A percentile compares a stretch with the other conserved stretches of the same genome.
phyloP scores from a whole-genome alignment of 2,329 filamentous ascomycete species.

The Epichloe festucae region DNA sequence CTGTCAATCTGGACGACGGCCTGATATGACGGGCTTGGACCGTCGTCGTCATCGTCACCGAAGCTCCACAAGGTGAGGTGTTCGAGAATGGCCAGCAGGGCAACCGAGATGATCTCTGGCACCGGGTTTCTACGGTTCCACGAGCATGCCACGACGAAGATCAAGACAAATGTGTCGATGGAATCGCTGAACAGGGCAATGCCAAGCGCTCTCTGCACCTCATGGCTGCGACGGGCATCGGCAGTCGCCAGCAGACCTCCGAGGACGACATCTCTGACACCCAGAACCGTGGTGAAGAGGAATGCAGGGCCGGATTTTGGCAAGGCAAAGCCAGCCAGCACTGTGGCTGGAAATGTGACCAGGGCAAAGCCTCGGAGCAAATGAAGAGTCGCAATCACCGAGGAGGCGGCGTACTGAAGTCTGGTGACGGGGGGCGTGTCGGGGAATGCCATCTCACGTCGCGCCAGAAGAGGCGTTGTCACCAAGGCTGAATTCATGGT shows the following conservation, averaged over 20 bases:
- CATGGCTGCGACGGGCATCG: slow-evolving; percentile 11
- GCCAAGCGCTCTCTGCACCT: slow-evolving; percentile 18
- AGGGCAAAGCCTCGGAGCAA: slow-evolving; percentile 16
- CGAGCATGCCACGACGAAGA: slow-evolving; percentile 21
- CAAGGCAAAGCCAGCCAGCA: slow-evolving; percentile 18
- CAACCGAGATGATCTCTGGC: slow-evolving; percentile 16
- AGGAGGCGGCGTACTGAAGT: slow-evolving; percentile 13
- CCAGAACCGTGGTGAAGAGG: slow-evolving; percentile 19
- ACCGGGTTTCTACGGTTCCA: slow-evolving; percentile 17
- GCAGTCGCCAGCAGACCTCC: slow-evolving; percentile 17
- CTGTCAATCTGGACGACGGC: slow-evolving; percentile 4
- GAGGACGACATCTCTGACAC: slow-evolving; percentile 19
- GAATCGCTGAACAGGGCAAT: slow-evolving; percentile 20
- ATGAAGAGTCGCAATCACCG: slow-evolving; percentile 14
- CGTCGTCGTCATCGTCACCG: slow-evolving; percentile 14
- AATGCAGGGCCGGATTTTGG: slow-evolving; percentile 14
- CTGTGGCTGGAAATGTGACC: slow-evolving; percentile 16
- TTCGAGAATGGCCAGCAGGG: slow-evolving; percentile 18
- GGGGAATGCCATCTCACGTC: background rate
- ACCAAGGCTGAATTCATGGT: background rate
- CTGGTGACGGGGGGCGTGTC: slow-evolving; percentile 6
- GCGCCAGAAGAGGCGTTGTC: slow-evolving; percentile 6
- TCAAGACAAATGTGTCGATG: slow-evolving; percentile 21
- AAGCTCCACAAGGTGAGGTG: slow-evolving; percentile 22
- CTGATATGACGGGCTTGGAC: slow-evolving; percentile 4